Percentiles rank a stretch among this genome's conserved stretches.
Evolutionary conservation across 352 stramenopile species (phyloP).

Genomic region (Peronospora farinosa): DNA sequence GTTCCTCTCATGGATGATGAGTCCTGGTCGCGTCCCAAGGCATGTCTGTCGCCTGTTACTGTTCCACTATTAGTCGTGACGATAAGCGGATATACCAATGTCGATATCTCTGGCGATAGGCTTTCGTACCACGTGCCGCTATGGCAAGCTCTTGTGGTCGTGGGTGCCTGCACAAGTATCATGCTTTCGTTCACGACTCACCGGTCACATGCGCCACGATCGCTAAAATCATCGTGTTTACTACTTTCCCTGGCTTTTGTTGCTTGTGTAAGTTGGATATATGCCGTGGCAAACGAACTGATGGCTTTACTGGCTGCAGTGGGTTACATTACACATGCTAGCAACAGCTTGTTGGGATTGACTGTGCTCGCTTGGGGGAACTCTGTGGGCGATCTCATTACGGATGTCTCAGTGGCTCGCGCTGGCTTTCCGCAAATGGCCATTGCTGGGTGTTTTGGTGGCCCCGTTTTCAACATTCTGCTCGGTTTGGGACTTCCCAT

Average conservation of each 20-base stretch:
- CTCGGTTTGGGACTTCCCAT: constrained; percentile 74
- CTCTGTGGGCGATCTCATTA: constrained; percentile 77
- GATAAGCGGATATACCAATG: constrained; percentile 30
- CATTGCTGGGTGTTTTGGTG: constrained; percentile 78
- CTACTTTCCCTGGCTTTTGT: constrained; percentile 67
- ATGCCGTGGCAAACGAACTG: constrained; percentile 81
- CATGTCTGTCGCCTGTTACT: constrained; percentile 75
- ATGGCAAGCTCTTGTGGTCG: constrained; percentile 35
- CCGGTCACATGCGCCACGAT: constrained; percentile 49
- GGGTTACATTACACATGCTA: constrained; percentile 66
- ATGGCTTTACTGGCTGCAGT: constrained; percentile 74
- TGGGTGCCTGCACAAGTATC: constrained; percentile 40
- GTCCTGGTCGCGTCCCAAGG: constrained; percentile 72
- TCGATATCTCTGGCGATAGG: constrained; percentile 21
- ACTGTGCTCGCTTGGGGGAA: constrained; percentile 84
- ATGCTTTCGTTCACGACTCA: constrained; percentile 65
- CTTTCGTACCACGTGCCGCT: constrained; percentile 28
- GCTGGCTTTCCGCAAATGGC: constrained; percentile 81
- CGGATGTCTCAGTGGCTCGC: constrained; percentile 75
- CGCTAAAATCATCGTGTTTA: constrained; percentile 37
- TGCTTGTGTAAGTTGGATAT: constrained; percentile 90
- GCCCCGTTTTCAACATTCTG: constrained; percentile 79
- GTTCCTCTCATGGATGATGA: constrained; percentile 65
- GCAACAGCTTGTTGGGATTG: constrained; percentile 69
- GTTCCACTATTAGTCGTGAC: constrained; percentile 86